These are phyloP conservation scores for Tolypocladium nubicola DNA, from an alignment of 2,329 filamentous ascomycete species.

Conservation along the genomic window DNA sequence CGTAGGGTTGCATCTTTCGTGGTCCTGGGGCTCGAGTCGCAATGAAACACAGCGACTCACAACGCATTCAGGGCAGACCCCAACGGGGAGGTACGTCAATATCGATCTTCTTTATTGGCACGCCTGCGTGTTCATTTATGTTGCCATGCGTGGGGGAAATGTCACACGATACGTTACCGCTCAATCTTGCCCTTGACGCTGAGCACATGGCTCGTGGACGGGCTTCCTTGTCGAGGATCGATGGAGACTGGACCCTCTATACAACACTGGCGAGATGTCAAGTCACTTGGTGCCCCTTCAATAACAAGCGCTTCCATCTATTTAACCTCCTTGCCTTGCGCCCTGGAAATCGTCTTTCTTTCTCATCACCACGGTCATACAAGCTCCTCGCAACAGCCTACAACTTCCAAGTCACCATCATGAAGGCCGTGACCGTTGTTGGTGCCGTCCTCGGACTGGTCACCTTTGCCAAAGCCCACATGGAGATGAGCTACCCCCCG, in stretches of 20 bases:
- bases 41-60: neutral
- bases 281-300: too few species aligned
- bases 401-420: neutral
- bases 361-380: neutral
- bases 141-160: neutral
- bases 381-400: neutral
- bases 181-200: neutral
- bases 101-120: neutral
- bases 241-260: neutral
- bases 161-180: neutral
- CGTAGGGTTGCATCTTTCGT: neutral
- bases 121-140: neutral
- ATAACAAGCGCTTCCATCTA: neutral
- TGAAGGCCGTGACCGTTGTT: neutral
- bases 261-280: neutral
- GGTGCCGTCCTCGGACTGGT: conserved; percentile 27
- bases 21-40: neutral
- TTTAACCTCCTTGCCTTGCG: neutral
- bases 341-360: neutral
- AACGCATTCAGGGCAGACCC: neutral
- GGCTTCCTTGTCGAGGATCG: neutral
- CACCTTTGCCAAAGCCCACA: conserved; percentile 39
- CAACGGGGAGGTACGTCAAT: neutral
- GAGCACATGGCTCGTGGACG: neutral
- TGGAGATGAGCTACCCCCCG: conserved; percentile 42